These are phyloP conservation scores for Cladorrhinum sp. DNA, from an alignment of 2,329 filamentous ascomycete genomes.

Conservation along the genomic window DNA sequence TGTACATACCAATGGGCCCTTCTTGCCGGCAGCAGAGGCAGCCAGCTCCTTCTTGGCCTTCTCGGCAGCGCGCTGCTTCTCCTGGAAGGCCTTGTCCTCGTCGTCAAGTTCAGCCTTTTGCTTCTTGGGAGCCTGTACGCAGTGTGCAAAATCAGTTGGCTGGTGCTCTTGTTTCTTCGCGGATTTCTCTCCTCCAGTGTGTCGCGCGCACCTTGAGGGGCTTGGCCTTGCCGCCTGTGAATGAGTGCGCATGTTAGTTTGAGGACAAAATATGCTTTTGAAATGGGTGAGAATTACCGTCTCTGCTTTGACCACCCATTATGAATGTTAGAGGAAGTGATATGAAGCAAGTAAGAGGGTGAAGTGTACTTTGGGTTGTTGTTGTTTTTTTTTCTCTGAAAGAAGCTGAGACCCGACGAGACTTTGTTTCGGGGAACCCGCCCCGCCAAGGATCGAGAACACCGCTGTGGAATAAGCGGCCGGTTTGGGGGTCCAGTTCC, in stretches of 20 bases:
- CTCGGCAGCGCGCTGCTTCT: conserved; percentile 82
- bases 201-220: conserved; percentile 61
- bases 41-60: conserved; percentile 82
- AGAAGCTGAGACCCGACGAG: not conserved
- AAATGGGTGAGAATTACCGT: conserved; percentile 46
- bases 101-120: conserved; percentile 78
- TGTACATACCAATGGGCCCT: conserved; percentile 65
- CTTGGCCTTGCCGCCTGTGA: conserved; percentile 74
- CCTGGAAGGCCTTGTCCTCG: conserved; percentile 76
- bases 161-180: not conserved
- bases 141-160: not conserved
- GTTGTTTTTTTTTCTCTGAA: too few species aligned
- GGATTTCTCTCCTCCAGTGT: not conserved
- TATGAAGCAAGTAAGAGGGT: not conserved
- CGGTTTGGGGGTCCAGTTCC: not conserved
- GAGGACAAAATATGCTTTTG: not conserved
- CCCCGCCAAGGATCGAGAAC: not conserved
- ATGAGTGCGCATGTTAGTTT: conserved; percentile 21
- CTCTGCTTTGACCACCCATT: conserved; percentile 67
- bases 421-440: not conserved
- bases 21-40: conserved; percentile 77
- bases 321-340: conserved; percentile 27
- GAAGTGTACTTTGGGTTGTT: not conserved
- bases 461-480: not conserved
- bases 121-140: conserved; percentile 71